These are phyloP conservation scores for Thuidium tamariscinum DNA, from an alignment of 225 moss, liverwort and hornwort genomes.

Conservation along the genomic window DNA sequence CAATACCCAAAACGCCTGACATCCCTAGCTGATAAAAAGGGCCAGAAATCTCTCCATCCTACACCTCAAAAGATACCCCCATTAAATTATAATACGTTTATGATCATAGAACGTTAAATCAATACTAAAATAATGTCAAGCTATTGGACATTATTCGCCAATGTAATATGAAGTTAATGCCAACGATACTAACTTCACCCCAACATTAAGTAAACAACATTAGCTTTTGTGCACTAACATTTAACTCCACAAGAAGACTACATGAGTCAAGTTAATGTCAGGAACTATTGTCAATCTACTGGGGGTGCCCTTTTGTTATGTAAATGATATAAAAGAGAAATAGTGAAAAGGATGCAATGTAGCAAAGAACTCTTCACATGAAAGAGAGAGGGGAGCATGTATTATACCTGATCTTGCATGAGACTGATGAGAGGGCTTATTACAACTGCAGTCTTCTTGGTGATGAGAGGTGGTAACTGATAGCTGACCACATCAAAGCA, in stretches of 20 bases:
- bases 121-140: neutral
- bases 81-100: neutral
- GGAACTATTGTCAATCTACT: neutral
- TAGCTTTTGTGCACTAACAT: neutral
- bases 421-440: constrained; percentile 93
- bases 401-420: constrained; percentile 82
- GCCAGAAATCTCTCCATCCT: neutral
- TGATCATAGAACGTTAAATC: neutral
- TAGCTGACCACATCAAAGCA: constrained; percentile 45
- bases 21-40: neutral
- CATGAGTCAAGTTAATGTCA: neutral
- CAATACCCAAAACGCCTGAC: neutral
- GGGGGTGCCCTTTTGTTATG: neutral
- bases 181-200: neutral
- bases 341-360: neutral
- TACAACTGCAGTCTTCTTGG: constrained; percentile 87
- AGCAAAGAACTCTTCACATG: neutral
- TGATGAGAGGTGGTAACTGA: constrained; percentile 83
- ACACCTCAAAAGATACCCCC: neutral
- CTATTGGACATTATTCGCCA: neutral
- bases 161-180: neutral
- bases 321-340: neutral
- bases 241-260: neutral
- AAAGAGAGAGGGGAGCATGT: neutral
- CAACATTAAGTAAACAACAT: neutral